Evolutionary conservation across 192 early-diverging fungal genomes (phyloP), one percentile per base, ranked within the genome.

Genomic region (Entomortierella chlamydospora): DNA sequence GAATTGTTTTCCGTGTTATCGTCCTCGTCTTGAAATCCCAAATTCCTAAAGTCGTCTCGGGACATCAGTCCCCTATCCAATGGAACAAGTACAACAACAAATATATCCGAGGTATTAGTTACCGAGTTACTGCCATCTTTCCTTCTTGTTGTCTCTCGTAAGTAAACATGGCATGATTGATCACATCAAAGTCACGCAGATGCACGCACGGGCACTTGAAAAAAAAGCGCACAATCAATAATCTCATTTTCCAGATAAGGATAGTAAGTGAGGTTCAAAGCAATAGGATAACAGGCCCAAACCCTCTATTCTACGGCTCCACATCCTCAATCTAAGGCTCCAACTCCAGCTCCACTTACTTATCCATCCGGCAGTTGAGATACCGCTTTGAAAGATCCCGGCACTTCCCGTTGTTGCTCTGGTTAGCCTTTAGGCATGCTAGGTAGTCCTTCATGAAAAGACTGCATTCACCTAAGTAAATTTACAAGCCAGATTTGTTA

Each of bases 361-460:
- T 93, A 51, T 96, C 87, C 97, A 98, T 98, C 41, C 97, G 87
- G 63, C 97, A 98, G 81, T 91, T 85, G 18, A 98, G 86, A 68
- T 98, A 98, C 7, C 82, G 73, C 68, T 93, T 93, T 17, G 94
- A 93, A 7, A 96, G 57, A 18, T 83, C 62, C 20, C 91, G 85
- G 83, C 97, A 98, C 18, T 74, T 79, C 20, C 87, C 83, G 81
- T 89, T 90, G 65, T 91, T 88, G 55, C 91, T 92, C 66, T 89
- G 88, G 62, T 90, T 91, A 5, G 73, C 70, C 73, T 91, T 88
- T 41, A 98, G 72, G 70, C 97, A 98, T 17, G 76, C 82, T 25
- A 98, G 82, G 67, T 97, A 98, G 22, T 82, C 81, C 64, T 88
- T 89, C 89, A 97, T 94, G n/a, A 90, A 83, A 7, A 83, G 52